A percentile compares a stretch with the other conserved stretches of the same genome.
Evolutionary conservation across 768 basidiomycete genomes (phyloP).

Genomic region (Phylloporus rhodoxanthus): DNA sequence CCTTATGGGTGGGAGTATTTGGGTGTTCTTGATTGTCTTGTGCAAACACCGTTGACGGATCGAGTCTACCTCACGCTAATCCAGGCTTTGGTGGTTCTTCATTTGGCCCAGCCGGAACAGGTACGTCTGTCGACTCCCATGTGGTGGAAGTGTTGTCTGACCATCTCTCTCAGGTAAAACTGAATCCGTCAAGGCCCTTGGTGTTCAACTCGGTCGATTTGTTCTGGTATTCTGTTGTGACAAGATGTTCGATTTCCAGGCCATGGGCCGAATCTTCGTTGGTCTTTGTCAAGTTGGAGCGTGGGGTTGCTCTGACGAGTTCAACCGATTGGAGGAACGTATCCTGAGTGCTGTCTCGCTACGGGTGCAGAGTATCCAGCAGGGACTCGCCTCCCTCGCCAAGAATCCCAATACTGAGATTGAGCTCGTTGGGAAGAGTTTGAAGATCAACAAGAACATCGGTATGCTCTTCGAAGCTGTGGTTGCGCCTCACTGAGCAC

Average conservation of each 20-base stretch:
- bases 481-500: slow-evolving; percentile 4
- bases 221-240: slow-evolving; percentile 99
- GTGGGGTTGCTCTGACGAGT: slow-evolving; percentile 98
- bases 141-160: neutral
- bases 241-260: slow-evolving; percentile 99
- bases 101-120: slow-evolving; percentile 97
- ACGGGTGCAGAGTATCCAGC: slow-evolving; percentile 97
- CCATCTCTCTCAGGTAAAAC: slow-evolving; percentile 68
- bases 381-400: slow-evolving; percentile 78
- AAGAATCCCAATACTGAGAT: slow-evolving; percentile 88
- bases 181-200: slow-evolving; percentile 87
- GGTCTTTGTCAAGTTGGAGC: slow-evolving; percentile 98
- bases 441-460: slow-evolving; percentile 92
- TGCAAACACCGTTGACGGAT: slow-evolving; percentile 97
- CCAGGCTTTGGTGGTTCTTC: slow-evolving; percentile 96
- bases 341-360: slow-evolving; percentile 98
- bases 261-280: slow-evolving; percentile 99
- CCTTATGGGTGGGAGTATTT: slow-evolving; percentile 99
- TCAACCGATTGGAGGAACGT: slow-evolving; percentile 96
- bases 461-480: slow-evolving; percentile 40
- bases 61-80: slow-evolving; percentile 97
- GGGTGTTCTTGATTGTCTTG: slow-evolving; percentile 92
- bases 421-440: slow-evolving; percentile 89
- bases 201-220: slow-evolving; percentile 94
- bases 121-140: slow-evolving; percentile 34